phyloP scores from a whole-genome alignment of 1,284 basidiomycete genomes.

The Vanrija pseudolonga region DNA sequence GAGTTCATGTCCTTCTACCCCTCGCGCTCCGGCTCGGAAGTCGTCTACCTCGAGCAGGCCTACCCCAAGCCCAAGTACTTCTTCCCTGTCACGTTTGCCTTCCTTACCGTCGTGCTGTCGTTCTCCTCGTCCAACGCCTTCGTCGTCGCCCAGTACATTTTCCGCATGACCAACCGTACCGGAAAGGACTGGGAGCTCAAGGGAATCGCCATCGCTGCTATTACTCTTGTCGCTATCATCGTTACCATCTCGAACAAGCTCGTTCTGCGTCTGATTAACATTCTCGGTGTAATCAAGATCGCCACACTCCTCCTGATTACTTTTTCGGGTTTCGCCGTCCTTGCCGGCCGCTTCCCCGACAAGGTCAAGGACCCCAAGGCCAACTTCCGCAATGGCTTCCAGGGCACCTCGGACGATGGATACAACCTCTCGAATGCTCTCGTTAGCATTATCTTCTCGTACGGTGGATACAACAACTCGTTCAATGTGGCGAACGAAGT shows the following conservation, averaged over 20 bases:
- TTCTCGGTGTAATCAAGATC: neutral
- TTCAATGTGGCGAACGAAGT: conserved; percentile 55
- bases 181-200: conserved; percentile 17
- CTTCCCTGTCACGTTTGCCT: conserved; percentile 25
- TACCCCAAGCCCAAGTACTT: conserved; percentile 24
- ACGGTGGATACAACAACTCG: conserved; percentile 51
- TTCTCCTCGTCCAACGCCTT: conserved; percentile 23
- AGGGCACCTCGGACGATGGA: conserved; percentile 49
- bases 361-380: conserved; percentile 52
- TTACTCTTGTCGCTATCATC: neutral
- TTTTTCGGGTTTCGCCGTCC: conserved; percentile 54
- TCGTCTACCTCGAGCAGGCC: conserved; percentile 30
- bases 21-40: conserved; percentile 23
- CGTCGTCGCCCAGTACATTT: conserved; percentile 21
- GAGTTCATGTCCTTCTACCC: conserved; percentile 28
- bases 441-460: conserved; percentile 19
- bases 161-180: conserved; percentile 16
- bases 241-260: neutral
- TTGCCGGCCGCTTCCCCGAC: conserved; percentile 50
- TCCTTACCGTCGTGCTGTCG: conserved; percentile 20
- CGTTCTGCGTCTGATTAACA: neutral
- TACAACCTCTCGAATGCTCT: conserved; percentile 51
- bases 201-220: neutral
- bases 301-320: conserved; percentile 30
- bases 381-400: conserved; percentile 56